Base-by-base conservation (phyloP, 768 basidiomycete genomes). In the Hygrocybe punicea region DNA sequence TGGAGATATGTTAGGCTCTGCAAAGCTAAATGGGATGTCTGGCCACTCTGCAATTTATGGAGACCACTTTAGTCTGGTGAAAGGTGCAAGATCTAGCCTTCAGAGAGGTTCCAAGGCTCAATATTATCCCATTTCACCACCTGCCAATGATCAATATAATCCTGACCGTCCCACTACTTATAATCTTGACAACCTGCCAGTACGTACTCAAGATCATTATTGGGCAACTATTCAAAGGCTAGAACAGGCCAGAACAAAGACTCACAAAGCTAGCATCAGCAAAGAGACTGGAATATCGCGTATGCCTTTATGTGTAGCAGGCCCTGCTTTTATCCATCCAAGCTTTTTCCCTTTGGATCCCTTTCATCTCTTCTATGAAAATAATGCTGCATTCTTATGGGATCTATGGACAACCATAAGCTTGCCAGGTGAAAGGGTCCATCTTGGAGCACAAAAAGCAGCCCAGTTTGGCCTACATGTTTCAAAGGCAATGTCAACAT, bases 331-430 rank as follows among this genome's bases (percentile, higher is more conserved):
- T 57, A 11, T 62, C 3, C 69, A 72, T 48, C 73, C 71, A 4
- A 59, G 63, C 3, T 75, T 69, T 45, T 72, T 71, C 49, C 69
- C 70, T n/a, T 23, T 71, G 1, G 69, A 75, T 60, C 72, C 71
- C 16, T 75, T 73, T 54, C 71, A 75, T 62, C 49, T 75, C 2
- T 65, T 72, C 51, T 73, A 73, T 58, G 69, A 75, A 52, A 73
- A 73, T 58, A 53, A 48, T 36, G 60, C 68, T 57, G 59, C 69
- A 16, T 64, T 61, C 44, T 62, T 73, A 2, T 73, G 66, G 64
- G 71, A 73, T 61, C 37, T 65, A 23, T 72, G 72, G 71, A 66
- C 66, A 37, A 58, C 53, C 19, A 5, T 29, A 11, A 65, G 56
- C 25, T 23, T 50, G 7, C 13, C 44, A 35, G 45, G 37, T 25